Conservation (phyloP, 495 filamentous ascomycete species). For the Annulohypoxylon bovei region DNA sequence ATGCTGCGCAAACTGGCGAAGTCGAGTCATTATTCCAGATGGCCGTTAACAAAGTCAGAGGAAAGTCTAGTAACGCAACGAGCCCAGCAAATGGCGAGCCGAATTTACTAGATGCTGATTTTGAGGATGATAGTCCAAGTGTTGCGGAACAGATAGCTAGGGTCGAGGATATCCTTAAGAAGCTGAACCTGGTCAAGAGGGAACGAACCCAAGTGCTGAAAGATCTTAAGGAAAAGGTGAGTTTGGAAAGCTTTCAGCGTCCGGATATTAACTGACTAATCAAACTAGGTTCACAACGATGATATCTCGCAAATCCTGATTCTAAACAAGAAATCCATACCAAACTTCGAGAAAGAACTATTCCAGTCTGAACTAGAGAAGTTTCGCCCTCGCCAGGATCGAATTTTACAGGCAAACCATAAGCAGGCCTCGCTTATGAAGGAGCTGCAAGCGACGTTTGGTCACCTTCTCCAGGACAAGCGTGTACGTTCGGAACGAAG, state of each 20-base stretch:
- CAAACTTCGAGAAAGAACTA: constrained; percentile 86
- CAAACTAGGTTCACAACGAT: constrained; percentile 82
- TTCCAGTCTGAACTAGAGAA: constrained; percentile 97
- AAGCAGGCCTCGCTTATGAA: constrained; percentile 95
- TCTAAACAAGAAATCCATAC: constrained; percentile 93
- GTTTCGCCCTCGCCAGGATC: constrained; percentile 90
- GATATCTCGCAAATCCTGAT: constrained; percentile 98
- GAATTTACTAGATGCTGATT: constrained; percentile 89
- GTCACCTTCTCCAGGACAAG: constrained; percentile 90
- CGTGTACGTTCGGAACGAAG: constrained; percentile 91
- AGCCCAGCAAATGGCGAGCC: constrained; percentile 73
- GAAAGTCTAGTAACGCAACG: constrained; percentile 60
- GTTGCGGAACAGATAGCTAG: constrained; percentile 89
- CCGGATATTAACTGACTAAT: constrained; percentile 45
- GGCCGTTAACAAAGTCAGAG: constrained; percentile 73
- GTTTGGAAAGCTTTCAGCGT: constrained; percentile 19
- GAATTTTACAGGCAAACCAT: constrained; percentile 89
- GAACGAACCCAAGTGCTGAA: constrained; percentile 92
- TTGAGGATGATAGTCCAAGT: constrained; percentile 78
- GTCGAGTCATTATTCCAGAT: constrained; percentile 89
- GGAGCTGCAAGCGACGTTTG: constrained; percentile 89
- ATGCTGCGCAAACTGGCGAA: constrained; percentile 87
- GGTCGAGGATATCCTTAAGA: constrained; percentile 92
- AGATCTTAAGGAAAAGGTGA: constrained; percentile 95
- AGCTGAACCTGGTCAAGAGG: constrained; percentile 87